phyloP scores from a whole-genome alignment of 441 rosid species.

The Pelargonium citronellum region DNA sequence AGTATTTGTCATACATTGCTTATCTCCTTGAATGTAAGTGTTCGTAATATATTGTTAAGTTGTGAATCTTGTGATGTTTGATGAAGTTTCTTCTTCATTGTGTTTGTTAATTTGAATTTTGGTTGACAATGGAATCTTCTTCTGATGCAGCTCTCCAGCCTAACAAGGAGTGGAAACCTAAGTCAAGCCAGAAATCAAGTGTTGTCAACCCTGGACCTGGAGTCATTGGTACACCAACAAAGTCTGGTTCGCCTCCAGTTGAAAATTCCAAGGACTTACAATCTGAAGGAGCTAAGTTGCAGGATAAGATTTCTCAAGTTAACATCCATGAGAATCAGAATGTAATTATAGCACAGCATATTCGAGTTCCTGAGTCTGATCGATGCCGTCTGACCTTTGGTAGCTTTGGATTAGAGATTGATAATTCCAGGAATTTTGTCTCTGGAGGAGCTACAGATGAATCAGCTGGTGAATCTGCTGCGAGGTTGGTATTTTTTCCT shows the following conservation, averaged over 20 bases:
- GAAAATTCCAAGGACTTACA: slow-evolving; percentile 41
- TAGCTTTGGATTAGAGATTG: slow-evolving; percentile 61
- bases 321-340: slow-evolving; percentile 53
- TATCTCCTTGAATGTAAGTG: no score
- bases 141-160: slow-evolving; percentile 54
- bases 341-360: slow-evolving; percentile 76
- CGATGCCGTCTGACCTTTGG: slow-evolving; percentile 75
- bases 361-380: slow-evolving; percentile 76
- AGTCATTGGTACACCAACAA: slow-evolving; percentile 61
- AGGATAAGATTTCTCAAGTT: slow-evolving; percentile 44
- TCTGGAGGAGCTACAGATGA: slow-evolving; percentile 28
- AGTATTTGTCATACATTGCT: no score
- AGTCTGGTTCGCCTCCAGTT: slow-evolving; percentile 41
- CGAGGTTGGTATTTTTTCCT: slow-evolving; percentile 38
- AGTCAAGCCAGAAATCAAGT: slow-evolving; percentile 53
- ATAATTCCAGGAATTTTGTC: slow-evolving; percentile 36
- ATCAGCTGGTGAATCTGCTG: slow-evolving; percentile 39
- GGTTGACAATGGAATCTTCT: slow-evolving; percentile 5
- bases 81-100: not conserved
- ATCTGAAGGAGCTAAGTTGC: slow-evolving; percentile 42
- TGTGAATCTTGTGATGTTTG: not conserved
- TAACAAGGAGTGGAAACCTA: slow-evolving; percentile 87
- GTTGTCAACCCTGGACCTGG: slow-evolving; percentile 37
- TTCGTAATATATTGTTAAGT: no score
- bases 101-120: slow-evolving; percentile 9